Conservation (phyloP, 1,139 yeast genomes). For the Pichia sp. region DNA sequence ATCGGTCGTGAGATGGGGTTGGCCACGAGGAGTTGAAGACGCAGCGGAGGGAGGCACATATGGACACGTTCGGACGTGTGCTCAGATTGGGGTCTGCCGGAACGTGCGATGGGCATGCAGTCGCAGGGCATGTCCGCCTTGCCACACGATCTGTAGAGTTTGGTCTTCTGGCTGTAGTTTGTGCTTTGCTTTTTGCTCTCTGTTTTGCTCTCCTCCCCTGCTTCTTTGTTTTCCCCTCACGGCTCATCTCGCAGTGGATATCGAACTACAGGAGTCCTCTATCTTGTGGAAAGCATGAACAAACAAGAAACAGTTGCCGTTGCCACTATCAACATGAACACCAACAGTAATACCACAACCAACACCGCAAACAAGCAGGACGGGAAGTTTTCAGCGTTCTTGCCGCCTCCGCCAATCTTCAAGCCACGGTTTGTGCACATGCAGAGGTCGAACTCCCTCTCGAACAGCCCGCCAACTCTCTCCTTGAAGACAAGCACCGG, state of each 20-base stretch:
- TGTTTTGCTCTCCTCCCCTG: not conserved
- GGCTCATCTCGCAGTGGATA: not conserved
- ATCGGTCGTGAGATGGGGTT: constrained; percentile 2
- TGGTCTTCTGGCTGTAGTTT: not conserved
- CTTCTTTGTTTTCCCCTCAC: not conserved
- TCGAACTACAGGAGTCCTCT: not conserved
- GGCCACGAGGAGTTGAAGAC: constrained; percentile 1
- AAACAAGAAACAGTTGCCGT: not conserved
- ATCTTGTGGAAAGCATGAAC: not conserved
- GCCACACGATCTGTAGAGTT: not conserved
- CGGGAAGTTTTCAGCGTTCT: not conserved
- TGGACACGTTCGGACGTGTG: not conserved
- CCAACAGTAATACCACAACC: not conserved
- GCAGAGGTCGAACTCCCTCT: constrained; percentile 36
- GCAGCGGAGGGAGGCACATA: not conserved
- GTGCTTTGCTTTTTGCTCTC: not conserved
- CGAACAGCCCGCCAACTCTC: not conserved
- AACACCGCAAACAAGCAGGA: not conserved
- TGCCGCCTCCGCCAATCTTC: constrained; percentile 58
- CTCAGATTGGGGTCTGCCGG: too few species aligned
- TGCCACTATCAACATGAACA: not conserved
- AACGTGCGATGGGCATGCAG: not conserved
- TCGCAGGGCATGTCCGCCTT: not conserved
- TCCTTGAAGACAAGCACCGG: not conserved
- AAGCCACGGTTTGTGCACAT: constrained; percentile 60